A percentile compares a stretch with the other conserved stretches of the same genome.
Conservation (phyloP, 768 basidiomycete species). For the Lepiota brunneoincarnata region DNA sequence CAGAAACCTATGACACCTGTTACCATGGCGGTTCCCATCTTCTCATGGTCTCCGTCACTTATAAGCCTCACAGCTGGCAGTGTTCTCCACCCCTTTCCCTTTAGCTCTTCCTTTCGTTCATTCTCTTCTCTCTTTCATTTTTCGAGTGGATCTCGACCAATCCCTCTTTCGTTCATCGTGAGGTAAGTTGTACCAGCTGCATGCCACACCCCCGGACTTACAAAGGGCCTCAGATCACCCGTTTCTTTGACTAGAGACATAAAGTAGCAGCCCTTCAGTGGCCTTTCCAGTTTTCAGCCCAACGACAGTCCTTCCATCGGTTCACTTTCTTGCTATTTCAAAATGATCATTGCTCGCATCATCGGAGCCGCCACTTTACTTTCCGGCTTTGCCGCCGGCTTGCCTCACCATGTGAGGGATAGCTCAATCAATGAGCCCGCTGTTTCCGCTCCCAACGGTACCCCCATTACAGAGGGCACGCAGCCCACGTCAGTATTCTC, state of each 20-base stretch:
- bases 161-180: slow-evolving; percentile 49
- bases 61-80: slow-evolving; percentile 17
- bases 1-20: slow-evolving; percentile 24
- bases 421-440: slow-evolving; percentile 33
- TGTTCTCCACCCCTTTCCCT: slow-evolving; percentile 18
- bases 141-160: slow-evolving; percentile 71
- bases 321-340: slow-evolving; percentile 35
- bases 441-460: slow-evolving; percentile 48
- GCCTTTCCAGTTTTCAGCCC: slow-evolving; percentile 49
- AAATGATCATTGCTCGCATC: slow-evolving; percentile 63
- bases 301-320: slow-evolving; percentile 36
- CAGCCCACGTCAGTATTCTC: slow-evolving; percentile 30
- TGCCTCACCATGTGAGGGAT: slow-evolving; percentile 42
- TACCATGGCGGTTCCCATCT: slow-evolving; percentile 31
- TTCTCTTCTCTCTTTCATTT: slow-evolving; percentile 30
- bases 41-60: slow-evolving; percentile 17
- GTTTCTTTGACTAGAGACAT: slow-evolving; percentile 68
- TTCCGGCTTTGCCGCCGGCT: slow-evolving; percentile 48
- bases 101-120: slow-evolving; percentile 33
- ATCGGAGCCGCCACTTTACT: slow-evolving; percentile 53
- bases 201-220: slow-evolving; percentile 8
- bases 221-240: slow-evolving; percentile 42
- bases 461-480: slow-evolving; percentile 37
- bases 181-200: slow-evolving; percentile 34
- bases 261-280: slow-evolving; percentile 57